Conservation (phyloP, 202 grass and related monocot species). For the Elaeis oleifera region DNA sequence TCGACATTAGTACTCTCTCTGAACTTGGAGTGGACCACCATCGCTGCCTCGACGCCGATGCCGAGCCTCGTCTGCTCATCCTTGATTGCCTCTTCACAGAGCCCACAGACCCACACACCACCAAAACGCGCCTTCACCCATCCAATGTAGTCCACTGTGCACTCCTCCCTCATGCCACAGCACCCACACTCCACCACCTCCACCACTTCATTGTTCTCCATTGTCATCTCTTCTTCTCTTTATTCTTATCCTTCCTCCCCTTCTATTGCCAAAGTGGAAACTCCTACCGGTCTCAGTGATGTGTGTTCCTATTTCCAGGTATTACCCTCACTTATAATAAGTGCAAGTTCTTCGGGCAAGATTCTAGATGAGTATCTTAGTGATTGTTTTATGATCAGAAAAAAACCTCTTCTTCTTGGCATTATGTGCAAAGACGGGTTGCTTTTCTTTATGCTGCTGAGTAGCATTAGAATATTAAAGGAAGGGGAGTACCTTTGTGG, state of each 20-base stretch:
- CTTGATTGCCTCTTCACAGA: conserved; percentile 53
- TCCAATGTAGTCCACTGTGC: conserved; percentile 41
- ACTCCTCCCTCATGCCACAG: conserved; percentile 52
- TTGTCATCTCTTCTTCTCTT: not conserved
- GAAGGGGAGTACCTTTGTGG: conserved; percentile 11
- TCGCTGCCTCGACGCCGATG: conserved; percentile 31
- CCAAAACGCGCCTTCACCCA: conserved; percentile 40
- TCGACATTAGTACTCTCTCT: conserved; percentile 16
- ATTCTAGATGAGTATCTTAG: conserved; percentile 10
- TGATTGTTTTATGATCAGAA: conserved; percentile 18
- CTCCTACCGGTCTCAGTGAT: conserved; percentile 8
- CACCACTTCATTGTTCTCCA: conserved; percentile 21
- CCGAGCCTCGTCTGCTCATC: conserved; percentile 41
- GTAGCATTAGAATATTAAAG: not conserved
- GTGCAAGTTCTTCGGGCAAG: not conserved
- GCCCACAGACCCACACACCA: conserved; percentile 55
- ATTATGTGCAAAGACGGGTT: conserved; percentile 17
- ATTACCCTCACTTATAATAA: not conserved
- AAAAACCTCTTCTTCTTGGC: conserved; percentile 2
- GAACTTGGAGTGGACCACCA: conserved; percentile 45
- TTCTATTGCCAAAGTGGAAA: not conserved
- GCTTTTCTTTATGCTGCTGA: not conserved
- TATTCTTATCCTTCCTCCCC: not conserved
- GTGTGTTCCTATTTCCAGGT: not conserved
- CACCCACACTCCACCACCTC: conserved; percentile 41